Percentiles rank a stretch among this genome's conserved stretches.
phyloP scores from a whole-genome alignment of 164 flowering plant species.

The Stephania cephalantha region DNA sequence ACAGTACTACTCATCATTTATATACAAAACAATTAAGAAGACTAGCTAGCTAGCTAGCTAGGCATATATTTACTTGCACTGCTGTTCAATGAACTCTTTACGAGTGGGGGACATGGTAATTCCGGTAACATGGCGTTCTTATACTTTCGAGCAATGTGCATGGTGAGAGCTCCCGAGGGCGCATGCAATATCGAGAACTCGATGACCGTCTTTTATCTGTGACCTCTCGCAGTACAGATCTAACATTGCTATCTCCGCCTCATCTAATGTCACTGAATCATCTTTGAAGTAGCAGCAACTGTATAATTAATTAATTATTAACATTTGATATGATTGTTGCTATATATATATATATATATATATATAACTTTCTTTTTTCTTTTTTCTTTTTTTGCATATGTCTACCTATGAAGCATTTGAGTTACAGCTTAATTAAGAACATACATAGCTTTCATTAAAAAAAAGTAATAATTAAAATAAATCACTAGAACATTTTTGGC shows the following conservation, averaged over 20 bases:
- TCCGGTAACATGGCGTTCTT: background rate
- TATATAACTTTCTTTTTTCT: too few species aligned
- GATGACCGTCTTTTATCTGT: slow-evolving; percentile 9
- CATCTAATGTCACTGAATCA: slow-evolving; percentile 1
- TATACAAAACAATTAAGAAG: too few species aligned
- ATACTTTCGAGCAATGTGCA: slow-evolving; percentile 5
- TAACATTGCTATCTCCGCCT: slow-evolving; percentile 4
- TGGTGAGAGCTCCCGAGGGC: slow-evolving; percentile 1
- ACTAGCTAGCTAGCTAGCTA: too few species aligned
- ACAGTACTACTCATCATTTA: too few species aligned
- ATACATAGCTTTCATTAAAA: too few species aligned
- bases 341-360: too few species aligned
- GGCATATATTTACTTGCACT: background rate
- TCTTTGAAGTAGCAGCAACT: slow-evolving; percentile 1
- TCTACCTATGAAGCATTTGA: too few species aligned
- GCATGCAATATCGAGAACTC: slow-evolving; percentile 5
- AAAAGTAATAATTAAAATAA: too few species aligned
- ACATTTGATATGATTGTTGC: slow-evolving; percentile 4
- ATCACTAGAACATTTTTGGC: too few species aligned
- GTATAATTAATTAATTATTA: background rate
- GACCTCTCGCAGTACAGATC: slow-evolving; percentile 8
- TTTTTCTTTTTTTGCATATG: too few species aligned
- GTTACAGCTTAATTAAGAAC: too few species aligned
- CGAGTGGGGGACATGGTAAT: background rate
- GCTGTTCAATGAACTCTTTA: background rate